Evolutionary conservation across 257 asterid genomes (phyloP).

Genomic region (Solanum infundibuliforme): DNA sequence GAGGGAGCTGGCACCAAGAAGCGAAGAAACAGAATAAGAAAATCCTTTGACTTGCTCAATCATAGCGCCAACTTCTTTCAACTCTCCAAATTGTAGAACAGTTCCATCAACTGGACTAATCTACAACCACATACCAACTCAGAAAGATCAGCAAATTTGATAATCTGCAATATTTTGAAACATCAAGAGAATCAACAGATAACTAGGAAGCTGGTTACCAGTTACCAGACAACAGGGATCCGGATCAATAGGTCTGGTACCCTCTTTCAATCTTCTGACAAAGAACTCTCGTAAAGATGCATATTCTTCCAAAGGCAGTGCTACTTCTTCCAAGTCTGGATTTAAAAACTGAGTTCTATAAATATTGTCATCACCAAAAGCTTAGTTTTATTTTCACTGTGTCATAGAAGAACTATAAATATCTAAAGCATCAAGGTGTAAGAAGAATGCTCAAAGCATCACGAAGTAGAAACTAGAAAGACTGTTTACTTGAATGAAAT

Average conservation of each 20-base stretch:
- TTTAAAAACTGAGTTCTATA: not conserved
- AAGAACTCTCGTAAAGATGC: conserved; percentile 67
- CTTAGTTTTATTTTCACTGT: not conserved
- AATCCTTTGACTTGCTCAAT: conserved; percentile 97
- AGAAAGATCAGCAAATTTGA: not conserved
- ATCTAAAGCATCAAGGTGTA: not conserved
- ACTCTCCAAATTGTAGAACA: conserved; percentile 71
- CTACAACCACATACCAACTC: conserved; percentile 25
- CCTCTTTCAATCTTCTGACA: conserved; percentile 72
- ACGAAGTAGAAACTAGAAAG: conserved; percentile 4
- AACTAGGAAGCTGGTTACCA: conserved; percentile 53
- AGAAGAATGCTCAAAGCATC: not conserved
- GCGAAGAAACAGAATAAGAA: conserved; percentile 74
- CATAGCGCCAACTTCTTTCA: conserved; percentile 77
- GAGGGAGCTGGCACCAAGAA: conserved; percentile 65
- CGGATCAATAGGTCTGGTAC: conserved; percentile 64
- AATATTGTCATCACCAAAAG: not conserved
- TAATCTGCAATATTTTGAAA: not conserved
- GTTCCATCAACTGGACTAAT: conserved; percentile 96
- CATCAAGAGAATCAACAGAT: conserved; percentile 5
- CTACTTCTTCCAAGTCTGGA: conserved; percentile 77
- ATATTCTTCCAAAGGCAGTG: conserved; percentile 82
- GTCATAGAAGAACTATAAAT: not conserved
- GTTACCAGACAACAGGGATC: conserved; percentile 89
- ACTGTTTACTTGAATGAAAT: conserved; percentile 72